Evolutionary conservation across 768 basidiomycete genomes (phyloP), one percentile per base, ranked within the genome.

Genomic region (Tubosaeta brunneosetosa): DNA sequence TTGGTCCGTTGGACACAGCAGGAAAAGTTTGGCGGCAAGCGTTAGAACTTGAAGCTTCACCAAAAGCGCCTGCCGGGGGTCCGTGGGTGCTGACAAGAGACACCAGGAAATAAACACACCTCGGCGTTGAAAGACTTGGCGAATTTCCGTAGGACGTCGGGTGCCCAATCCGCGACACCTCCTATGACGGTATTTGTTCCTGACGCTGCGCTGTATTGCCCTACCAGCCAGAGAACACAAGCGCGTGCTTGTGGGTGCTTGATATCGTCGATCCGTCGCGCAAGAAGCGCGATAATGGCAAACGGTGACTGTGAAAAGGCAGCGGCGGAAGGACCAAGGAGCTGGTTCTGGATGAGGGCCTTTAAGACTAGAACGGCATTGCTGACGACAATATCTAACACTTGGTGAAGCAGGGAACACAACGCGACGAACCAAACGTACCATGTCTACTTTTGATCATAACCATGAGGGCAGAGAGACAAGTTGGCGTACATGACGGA

Each of bases 201-300:
- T 16, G 66, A 62, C 6, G 69, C 66, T 13, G 77, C 76, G 16
- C 88, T 81, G 64, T 91, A 91, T 66, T 97, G 92, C 0, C 95
- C 94, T 0, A 93, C 92, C 1, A 97, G 80, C 93, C 95, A 97
- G 25, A 92, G 72, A 1, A 97, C 84, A 59, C 89, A 93, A 0
- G 94, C 92, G 29, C 91, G 75, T 1, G 94, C 93, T 61, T 84
- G 80, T 1, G 85, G 75, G 60, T 94, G 90, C 7, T 74, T 79
- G 47, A 97, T 89, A 47, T 84, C 85, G 44, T 92, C 89, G 43
- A 95, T 79, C 31, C 81, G 79, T 45, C 80, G 77, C 0, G 92
- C 91, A 6, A 97, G 81, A 33, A 83, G 81, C 3, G 84, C 78
- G n/a, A 95, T 85, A 56, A 95, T 87, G 8, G 75, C 72, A 10